Evolutionary conservation across 2,329 filamentous ascomycete species (phyloP).

Genomic region (Fusarium tanahbumbuense): DNA sequence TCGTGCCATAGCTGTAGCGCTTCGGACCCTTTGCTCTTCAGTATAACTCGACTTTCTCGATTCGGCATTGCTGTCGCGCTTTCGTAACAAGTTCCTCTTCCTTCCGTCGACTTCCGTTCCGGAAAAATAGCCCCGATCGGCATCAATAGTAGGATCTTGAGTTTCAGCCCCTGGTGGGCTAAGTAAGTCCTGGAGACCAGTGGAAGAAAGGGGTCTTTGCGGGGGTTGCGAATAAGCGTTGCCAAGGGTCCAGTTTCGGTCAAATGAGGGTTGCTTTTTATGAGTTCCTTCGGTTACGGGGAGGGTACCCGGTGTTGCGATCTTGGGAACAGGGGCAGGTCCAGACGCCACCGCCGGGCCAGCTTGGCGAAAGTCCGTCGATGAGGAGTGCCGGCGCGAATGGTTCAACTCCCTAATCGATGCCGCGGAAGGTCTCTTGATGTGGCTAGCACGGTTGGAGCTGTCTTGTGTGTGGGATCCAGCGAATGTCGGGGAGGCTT

Average conservation of each 20-base stretch:
- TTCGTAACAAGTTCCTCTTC: slow-evolving; percentile 82
- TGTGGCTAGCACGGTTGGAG: slow-evolving; percentile 60
- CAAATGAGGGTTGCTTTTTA: slow-evolving; percentile 76
- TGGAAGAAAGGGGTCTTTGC: slow-evolving; percentile 64
- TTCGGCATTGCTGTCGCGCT: slow-evolving; percentile 73
- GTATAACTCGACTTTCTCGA: slow-evolving; percentile 80
- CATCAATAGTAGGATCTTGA: slow-evolving; percentile 67
- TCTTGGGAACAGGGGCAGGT: slow-evolving; percentile 52
- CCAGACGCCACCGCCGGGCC: slow-evolving; percentile 39
- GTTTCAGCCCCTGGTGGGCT: slow-evolving; percentile 54
- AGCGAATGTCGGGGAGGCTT: slow-evolving; percentile 58
- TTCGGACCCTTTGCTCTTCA: slow-evolving; percentile 77
- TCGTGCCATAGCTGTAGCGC: slow-evolving; percentile 72
- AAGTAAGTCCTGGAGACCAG: slow-evolving; percentile 60
- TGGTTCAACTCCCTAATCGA: slow-evolving; percentile 86
- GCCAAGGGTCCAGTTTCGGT: slow-evolving; percentile 76
- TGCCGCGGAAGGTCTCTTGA: slow-evolving; percentile 78
- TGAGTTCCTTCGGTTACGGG: slow-evolving; percentile 58
- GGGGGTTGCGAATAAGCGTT: slow-evolving; percentile 57
- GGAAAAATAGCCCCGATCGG: slow-evolving; percentile 94
- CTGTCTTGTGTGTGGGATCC: slow-evolving; percentile 58
- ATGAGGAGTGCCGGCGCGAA: slow-evolving; percentile 85
- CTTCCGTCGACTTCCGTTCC: slow-evolving; percentile 84
- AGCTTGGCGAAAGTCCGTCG: slow-evolving; percentile 72
- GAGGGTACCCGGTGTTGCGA: slow-evolving; percentile 58